Base-by-base conservation (phyloP, 768 basidiomycete genomes). In the Serendipita sp. region DNA sequence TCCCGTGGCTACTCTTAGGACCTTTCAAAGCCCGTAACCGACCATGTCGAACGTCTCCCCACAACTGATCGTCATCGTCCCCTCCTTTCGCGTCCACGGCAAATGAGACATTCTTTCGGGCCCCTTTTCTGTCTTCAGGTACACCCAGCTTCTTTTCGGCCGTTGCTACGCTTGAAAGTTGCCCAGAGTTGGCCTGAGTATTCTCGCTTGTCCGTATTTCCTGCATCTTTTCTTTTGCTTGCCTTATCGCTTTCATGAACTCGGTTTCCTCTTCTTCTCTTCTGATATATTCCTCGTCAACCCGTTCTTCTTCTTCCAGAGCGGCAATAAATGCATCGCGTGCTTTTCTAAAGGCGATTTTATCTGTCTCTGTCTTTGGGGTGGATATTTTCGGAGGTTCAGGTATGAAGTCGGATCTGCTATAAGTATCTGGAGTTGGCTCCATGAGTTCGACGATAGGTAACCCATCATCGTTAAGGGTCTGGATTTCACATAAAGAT, bases 381-480 rank as follows among this genome's bases (percentile, higher is more conserved):
- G 56, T 10, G 2, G 16, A n/a, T 60, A 60, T 24, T 10, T 4
- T n/a, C 10, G 56, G 56, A 28, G 56, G 56, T 10, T 10, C 16
- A 60, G 56, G 47, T 3, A 71, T 62, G 30, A 47, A 18, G 7
- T 63, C 32, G 28, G 65, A 44, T n/a, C 65, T 63, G 34, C 70
- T 74, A 24, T 68, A 53, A n/a, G 56, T 53, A 2, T 69, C 70
- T 15, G 73, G 60, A 3, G 79, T 69, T 46, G 82, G 83, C 70
- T 91, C 89, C 35, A 79, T 80, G 65, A 91, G 85, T 44, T 91
- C 89, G 66, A 89, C 77, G 67, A 91, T 85, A 10, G 88, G 88
- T 45, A 88, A 79, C 2, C 87, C 88, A 56, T 91, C 88, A 69
- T 89, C 86, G 69, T 86, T 87, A 45, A 86, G 69, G 85, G 76